A percentile compares a stretch with the other conserved stretches of the same genome.
Conservation (phyloP, 2,329 filamentous ascomycete genomes). For the Paracamarosporium sp. region DNA sequence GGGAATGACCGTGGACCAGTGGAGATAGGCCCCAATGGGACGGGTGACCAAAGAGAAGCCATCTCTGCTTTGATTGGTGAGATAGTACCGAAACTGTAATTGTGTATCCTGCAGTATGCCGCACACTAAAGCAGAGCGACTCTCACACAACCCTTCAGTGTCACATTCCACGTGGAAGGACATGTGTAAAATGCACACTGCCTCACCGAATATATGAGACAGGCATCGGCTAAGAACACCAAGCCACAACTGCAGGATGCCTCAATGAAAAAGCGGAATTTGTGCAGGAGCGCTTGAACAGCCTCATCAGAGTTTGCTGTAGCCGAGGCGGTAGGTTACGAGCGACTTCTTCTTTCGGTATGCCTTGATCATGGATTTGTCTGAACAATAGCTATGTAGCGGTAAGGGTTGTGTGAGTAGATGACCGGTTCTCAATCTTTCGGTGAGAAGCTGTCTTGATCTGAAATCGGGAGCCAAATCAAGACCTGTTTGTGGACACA, state of each 20-base stretch:
- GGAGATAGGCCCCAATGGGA: background rate
- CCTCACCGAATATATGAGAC: constrained; percentile 13
- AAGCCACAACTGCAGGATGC: constrained; percentile 7
- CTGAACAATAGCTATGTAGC: background rate
- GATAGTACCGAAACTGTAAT: constrained; percentile 5
- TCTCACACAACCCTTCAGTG: constrained; percentile 1
- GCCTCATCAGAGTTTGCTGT: background rate
- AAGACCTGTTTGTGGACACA: constrained; percentile 13
- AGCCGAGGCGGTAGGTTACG: background rate
- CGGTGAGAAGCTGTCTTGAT: constrained; percentile 2
- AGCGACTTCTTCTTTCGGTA: background rate
- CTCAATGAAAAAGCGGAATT: background rate
- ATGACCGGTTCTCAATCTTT: constrained; percentile 9
- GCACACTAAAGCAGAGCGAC: background rate
- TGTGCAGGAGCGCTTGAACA: background rate
- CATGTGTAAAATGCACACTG: constrained; percentile 1
- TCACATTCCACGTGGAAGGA: constrained; percentile 20
- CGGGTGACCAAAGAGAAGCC: background rate
- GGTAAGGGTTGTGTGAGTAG: constrained; percentile 11
- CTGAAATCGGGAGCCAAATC: constrained; percentile 12
- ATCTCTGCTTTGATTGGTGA: constrained; percentile 8
- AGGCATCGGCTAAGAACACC: constrained; percentile 8
- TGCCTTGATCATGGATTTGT: background rate
- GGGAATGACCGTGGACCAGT: background rate
- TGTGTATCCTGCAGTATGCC: background rate